Percentiles rank a stretch among this genome's conserved stretches.
Conservation (phyloP, 2,329 filamentous ascomycete species). For the Ascosphaera apis region DNA sequence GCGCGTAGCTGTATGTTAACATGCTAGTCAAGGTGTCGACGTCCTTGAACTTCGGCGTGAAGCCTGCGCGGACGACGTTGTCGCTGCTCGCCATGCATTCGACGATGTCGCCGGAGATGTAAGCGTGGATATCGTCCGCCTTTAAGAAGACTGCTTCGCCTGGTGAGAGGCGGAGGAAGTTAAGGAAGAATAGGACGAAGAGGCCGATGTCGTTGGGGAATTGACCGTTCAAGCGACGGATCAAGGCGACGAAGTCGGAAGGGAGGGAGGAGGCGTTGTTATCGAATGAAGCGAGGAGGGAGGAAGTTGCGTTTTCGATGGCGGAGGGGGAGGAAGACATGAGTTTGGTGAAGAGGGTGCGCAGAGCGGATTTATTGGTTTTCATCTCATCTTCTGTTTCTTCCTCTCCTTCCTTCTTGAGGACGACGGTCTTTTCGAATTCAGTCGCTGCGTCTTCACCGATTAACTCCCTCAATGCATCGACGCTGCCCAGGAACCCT, state of each 20-base stretch:
- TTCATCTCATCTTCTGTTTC: slow-evolving; percentile 23
- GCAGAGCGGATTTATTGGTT: slow-evolving; percentile 55
- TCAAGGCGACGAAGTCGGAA: slow-evolving; percentile 50
- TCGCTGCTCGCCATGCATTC: slow-evolving; percentile 99
- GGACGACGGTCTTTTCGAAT: slow-evolving; percentile 31
- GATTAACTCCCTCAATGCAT: slow-evolving; percentile 41
- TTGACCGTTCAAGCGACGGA: slow-evolving; percentile 53
- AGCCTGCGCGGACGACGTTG: slow-evolving; percentile 90
- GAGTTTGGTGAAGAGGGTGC: slow-evolving; percentile 50
- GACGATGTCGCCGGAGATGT: slow-evolving; percentile 57
- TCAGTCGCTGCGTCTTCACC: slow-evolving; percentile 29
- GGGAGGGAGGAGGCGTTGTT: slow-evolving; percentile 42
- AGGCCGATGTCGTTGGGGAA: slow-evolving; percentile 82
- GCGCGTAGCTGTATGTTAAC: slow-evolving; percentile 87
- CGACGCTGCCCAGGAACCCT: slow-evolving; percentile 52
- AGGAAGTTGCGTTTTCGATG: slow-evolving; percentile 39
- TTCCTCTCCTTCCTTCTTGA: slow-evolving; percentile 34
- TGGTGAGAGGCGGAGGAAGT: slow-evolving; percentile 67
- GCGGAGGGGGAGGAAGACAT: slow-evolving; percentile 54
- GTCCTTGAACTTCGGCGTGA: slow-evolving; percentile 98
- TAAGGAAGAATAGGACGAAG: slow-evolving; percentile 92
- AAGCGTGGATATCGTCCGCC: slow-evolving; percentile 94
- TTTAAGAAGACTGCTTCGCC: slow-evolving; percentile 92
- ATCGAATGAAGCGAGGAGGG: slow-evolving; percentile 44
- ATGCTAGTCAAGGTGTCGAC: slow-evolving; percentile 70